Percentiles rank a stretch among this genome's conserved stretches.
Conservation (phyloP, 2,329 filamentous ascomycete genomes). For the Sporothrix luriei region DNA sequence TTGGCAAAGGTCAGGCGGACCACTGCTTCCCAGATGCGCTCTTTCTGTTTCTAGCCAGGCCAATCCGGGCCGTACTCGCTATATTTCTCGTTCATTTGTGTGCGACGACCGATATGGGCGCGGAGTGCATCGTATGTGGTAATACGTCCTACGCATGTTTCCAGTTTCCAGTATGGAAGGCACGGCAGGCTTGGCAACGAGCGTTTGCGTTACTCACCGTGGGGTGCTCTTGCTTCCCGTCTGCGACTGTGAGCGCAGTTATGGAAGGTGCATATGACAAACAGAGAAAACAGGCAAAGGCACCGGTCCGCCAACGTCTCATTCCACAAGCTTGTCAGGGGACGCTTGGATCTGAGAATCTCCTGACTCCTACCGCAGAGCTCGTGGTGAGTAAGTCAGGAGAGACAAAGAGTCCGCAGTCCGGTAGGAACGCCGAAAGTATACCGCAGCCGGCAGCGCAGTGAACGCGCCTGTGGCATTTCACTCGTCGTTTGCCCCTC, state of each 20-base stretch:
- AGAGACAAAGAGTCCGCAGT: conserved; percentile 26
- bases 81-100: conserved; percentile 29
- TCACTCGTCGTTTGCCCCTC: conserved; percentile 18
- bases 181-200: conserved; percentile 4
- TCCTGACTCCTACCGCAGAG: background rate
- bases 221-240: background rate
- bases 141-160: conserved; percentile 5
- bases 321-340: conserved; percentile 18
- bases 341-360: background rate
- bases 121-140: conserved; percentile 7
- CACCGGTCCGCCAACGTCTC: conserved; percentile 4
- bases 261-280: conserved; percentile 4
- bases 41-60: conserved; percentile 23
- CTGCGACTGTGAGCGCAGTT: background rate
- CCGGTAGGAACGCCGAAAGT: background rate
- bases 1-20: background rate
- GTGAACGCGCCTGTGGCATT: background rate
- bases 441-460: background rate
- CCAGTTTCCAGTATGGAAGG: conserved; percentile 6
- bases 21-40: conserved; percentile 12
- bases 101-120: conserved; percentile 4
- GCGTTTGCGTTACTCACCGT: background rate
- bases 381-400: conserved; percentile 26
- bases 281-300: background rate
- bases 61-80: conserved; percentile 25